Evolutionary conservation across 306 rosid species (phyloP), one percentile per base, ranked within the genome.

Genomic region (Pterocarpus macrocarpus): DNA sequence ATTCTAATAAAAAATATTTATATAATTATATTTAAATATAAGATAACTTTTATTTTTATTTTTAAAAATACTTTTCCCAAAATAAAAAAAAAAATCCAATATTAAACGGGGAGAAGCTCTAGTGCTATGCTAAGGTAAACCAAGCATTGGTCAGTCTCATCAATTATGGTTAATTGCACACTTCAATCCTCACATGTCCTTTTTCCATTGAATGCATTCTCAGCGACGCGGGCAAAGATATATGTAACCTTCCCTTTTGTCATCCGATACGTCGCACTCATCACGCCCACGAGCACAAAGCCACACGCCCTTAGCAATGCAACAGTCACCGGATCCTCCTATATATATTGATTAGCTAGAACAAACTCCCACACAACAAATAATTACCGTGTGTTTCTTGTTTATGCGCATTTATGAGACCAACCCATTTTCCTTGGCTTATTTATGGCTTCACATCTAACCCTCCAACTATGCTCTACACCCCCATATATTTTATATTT

Each of bases 211-310:
- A 85, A 74, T 63, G 75, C 74, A 80, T 82, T 61, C 16, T 63
- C 66, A 49, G 77, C 28, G 28, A 22, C 28, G 1, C 28, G 28
- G 28, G 28, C 28, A 22, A 22, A 85, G 85, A 69, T 80, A 86
- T 80, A 76, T 69, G 82, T 85, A 22, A 91, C 81, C 87, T 82
- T 88, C 83, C 89, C 82, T 92, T 91, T 91, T 91, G 98, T 89
- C 93, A 86, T 86, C 69, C 83, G 96, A 95, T 78, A 87, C 83
- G 99, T 95, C 98, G 92, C 95, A 89, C 98, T 93, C 99, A 93
- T 91, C 85, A 91, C 97, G 73, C 89, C 94, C 98, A 95, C 91
- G 81, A 71, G 62, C 88, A 68, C 63, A 81, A 78, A 61, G 45
- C 85, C 87, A 86, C 86, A 82, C 87, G 80, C 88, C 70, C 76